Evolutionary conservation across 2,329 filamentous ascomycete genomes (phyloP).

Genomic region (Aaosphaeria arxii): DNA sequence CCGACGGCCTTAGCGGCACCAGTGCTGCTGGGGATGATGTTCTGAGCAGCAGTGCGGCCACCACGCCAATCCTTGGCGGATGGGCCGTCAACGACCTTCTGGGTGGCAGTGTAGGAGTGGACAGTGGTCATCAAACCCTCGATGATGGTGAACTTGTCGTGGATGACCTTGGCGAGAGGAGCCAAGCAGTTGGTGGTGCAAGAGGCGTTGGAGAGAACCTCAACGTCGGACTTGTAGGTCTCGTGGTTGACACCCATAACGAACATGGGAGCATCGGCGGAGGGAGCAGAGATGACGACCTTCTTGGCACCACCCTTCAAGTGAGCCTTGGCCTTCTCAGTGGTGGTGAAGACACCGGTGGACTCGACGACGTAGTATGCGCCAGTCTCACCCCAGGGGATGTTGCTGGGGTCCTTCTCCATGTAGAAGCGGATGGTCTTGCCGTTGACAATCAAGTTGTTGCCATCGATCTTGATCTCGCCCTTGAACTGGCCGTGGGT

Average conservation of each 20-base stretch:
- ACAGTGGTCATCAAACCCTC: conserved; percentile 99
- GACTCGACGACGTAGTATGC: conserved; percentile 96
- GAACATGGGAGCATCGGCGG: conserved; percentile 98
- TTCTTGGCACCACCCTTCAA: conserved; percentile 98
- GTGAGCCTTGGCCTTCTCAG: conserved; percentile 89
- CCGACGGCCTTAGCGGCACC: conserved; percentile 99
- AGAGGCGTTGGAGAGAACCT: conserved; percentile 98
- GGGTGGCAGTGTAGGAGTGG: conserved; percentile 99
- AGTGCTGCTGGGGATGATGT: conserved; percentile 99
- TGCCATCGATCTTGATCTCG: conserved; percentile 69
- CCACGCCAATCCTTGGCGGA: conserved; percentile 99
- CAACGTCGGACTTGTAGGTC: conserved; percentile 83
- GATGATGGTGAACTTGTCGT: conserved; percentile 96
- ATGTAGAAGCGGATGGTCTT: conserved; percentile 94
- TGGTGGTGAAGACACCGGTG: conserved; percentile 98
- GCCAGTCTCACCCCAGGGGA: conserved; percentile 85
- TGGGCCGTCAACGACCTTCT: conserved; percentile 98
- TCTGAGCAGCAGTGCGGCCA: conserved; percentile 97
- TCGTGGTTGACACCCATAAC: conserved; percentile 99
- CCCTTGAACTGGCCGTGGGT: conserved; percentile 98
- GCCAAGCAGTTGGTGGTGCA: conserved; percentile 99
- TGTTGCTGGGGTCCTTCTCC: conserved; percentile 83
- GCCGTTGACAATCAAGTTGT: conserved; percentile 83
- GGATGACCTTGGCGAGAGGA: conserved; percentile 97
- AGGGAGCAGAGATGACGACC: conserved; percentile 80